Evolutionary conservation across 768 basidiomycete species (phyloP).

Genomic region (Auricularia cornea): DNA sequence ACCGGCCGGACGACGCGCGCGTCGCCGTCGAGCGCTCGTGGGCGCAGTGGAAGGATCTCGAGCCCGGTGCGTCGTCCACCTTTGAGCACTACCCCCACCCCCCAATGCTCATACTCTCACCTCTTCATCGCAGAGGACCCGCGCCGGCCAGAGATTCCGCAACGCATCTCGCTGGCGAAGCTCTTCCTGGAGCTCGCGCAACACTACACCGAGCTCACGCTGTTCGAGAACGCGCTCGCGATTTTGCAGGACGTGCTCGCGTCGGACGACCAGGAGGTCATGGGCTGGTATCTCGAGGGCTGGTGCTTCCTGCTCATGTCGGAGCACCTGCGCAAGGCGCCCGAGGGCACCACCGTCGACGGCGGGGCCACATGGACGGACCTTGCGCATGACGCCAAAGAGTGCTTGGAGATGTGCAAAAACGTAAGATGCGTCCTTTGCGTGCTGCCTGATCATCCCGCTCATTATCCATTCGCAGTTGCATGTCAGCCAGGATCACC

Average conservation of each 20-base stretch:
- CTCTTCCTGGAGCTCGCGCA: constrained; percentile 55
- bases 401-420: constrained; percentile 78
- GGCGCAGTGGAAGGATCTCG: constrained; percentile 61
- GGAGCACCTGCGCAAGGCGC: constrained; percentile 32
- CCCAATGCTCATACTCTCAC: no score
- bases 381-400: constrained; percentile 65
- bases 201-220: constrained; percentile 27
- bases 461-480: constrained; percentile 43
- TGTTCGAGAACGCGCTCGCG: constrained; percentile 63
- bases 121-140: constrained; percentile 65
- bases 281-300: constrained; percentile 91
- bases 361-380: constrained; percentile 50
- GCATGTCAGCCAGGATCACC: constrained; percentile 61
- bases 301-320: constrained; percentile 88
- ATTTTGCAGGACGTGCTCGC: constrained; percentile 74
- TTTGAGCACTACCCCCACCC: no score
- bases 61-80: constrained; percentile 34
- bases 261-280: constrained; percentile 76
- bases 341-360: not conserved
- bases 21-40: constrained; percentile 59
- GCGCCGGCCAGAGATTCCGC: constrained; percentile 60
- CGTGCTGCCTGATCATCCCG: no score
- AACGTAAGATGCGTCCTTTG: no score
- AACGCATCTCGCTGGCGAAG: constrained; percentile 66
- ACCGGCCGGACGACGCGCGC: constrained; percentile 74